Base-by-base conservation (phyloP, 176 grass and related monocot genomes). In the Aegilops umbellulata region DNA sequence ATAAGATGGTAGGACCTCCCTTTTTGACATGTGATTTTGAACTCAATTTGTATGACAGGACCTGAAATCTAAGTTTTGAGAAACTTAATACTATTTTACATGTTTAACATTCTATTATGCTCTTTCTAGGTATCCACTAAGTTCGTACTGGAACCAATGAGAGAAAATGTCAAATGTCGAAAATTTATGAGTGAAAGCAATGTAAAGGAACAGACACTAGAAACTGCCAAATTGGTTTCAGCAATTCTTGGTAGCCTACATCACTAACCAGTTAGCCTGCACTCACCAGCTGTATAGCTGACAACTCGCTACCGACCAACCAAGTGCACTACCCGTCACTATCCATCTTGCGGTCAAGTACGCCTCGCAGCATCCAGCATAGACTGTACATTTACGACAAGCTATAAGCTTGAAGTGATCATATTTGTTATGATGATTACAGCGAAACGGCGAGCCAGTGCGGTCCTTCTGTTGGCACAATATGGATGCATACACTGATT, bases 391-490 rank as follows among this genome's bases (percentile, higher is more conserved):
- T 25, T 7, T 29, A 51, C 46, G n/a, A 17, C 25, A 76, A 76
- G 23, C 44, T 76, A 53, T 60, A 61, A 39, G 32, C 22, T 79
- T 61, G 58, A 64, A 29, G 77, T 29, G 60, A 20, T 46, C 60
- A 15, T 49, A 14, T 81, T 47, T n/a, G 39, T n/a, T 62, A 7
- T 25, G 10, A 66, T 60, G 20, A 8, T 53, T 69, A 35, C 42
- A 69, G 20, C 12, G 31, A 58, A 71, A 57, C n/a, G 13, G 47
- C 42, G 68, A 82, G 20, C 42, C 39, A 2, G 27, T 47, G 38
- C 17, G 47, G 46, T 47, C 75, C 32, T 51, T 76, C 23, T 79
- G 26, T 86, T 26, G 55, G 51, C 80, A 78, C 60, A 85, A 64
- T 85, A 80, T 72, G 35, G 57, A 58, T 81, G 76, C 64, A 81